Conservation (phyloP, 306 rosid species). For the Rosa persica region DNA sequence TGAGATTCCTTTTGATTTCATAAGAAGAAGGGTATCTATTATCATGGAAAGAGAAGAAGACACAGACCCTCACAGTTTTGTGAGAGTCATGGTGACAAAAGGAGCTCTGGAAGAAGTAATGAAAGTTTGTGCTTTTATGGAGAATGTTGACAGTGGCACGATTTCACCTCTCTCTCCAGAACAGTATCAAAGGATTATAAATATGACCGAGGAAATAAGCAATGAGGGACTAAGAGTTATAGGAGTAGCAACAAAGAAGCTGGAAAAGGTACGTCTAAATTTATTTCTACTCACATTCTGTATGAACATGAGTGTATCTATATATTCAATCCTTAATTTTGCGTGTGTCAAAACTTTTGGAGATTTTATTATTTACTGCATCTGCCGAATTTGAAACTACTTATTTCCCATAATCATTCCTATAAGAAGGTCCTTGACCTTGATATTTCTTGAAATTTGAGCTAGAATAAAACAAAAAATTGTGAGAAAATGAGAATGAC, state of each 20-base stretch:
- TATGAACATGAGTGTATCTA: background rate
- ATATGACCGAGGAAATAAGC: slow-evolving; percentile 62
- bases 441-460: background rate
- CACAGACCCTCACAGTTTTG: slow-evolving; percentile 26
- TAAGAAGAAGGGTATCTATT: slow-evolving; percentile 74
- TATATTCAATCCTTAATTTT: background rate
- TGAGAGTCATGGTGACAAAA: slow-evolving; percentile 63
- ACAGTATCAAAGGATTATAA: slow-evolving; percentile 48
- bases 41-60: slow-evolving; percentile 53
- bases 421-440: background rate
- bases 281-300: slow-evolving; percentile 12
- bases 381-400: background rate
- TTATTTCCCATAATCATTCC: background rate
- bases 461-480: background rate
- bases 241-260: slow-evolving; percentile 74
- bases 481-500: background rate
- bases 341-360: background rate
- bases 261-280: slow-evolving; percentile 40
- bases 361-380: background rate
- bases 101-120: slow-evolving; percentile 84
- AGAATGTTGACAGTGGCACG: slow-evolving; percentile 37
- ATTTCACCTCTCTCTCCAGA: slow-evolving; percentile 38
- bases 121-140: slow-evolving; percentile 61
- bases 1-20: slow-evolving; percentile 90
- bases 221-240: slow-evolving; percentile 70